Percentiles rank a stretch among this genome's conserved stretches.
Evolutionary conservation across 768 basidiomycete species (phyloP).

Genomic region (Imleria badia): DNA sequence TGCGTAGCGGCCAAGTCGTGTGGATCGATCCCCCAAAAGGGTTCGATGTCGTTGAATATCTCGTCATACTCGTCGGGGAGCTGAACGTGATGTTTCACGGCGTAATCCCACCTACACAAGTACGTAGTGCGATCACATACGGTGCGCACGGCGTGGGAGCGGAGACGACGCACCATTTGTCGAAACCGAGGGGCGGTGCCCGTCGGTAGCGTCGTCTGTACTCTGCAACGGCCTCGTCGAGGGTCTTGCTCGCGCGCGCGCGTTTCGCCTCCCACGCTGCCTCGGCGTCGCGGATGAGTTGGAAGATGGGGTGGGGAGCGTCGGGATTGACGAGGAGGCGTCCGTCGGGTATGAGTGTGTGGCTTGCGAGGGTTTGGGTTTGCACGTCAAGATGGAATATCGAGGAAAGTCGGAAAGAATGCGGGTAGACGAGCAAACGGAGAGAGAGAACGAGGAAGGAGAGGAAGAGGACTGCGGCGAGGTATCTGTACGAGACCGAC

Average conservation of each 20-base stretch:
- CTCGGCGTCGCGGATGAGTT: conserved; percentile 39
- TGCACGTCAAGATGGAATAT: too few species aligned
- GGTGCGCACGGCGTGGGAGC: too few species aligned
- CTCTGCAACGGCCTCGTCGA: conserved; percentile 39
- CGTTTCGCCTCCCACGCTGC: conserved; percentile 37
- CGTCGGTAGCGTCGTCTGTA: conserved; percentile 38
- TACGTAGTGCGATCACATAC: too few species aligned
- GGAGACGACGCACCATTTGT: conserved; percentile 36
- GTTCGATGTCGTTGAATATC: conserved; percentile 38
- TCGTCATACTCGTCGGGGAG: conserved; percentile 50
- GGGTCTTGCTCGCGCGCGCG: conserved; percentile 35
- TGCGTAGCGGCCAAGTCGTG: conserved; percentile 21
- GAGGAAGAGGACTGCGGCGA: not conserved
- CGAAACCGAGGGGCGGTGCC: conserved; percentile 41
- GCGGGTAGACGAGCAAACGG: not conserved
- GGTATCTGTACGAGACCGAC: not conserved
- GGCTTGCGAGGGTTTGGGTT: conserved; percentile 15
- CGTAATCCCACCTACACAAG: conserved; percentile 41
- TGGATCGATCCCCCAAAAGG: conserved; percentile 38
- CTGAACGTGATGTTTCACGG: conserved; percentile 37
- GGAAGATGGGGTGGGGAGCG: conserved; percentile 37
- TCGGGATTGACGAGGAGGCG: conserved; percentile 35
- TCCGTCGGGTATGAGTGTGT: conserved; percentile 29
- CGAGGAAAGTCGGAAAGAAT: too few species aligned
- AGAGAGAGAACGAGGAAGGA: not conserved